Evolutionary conservation across 352 stramenopile genomes (phyloP), one percentile per base, ranked within the genome.

Genomic region (Phytophthora sp.): DNA sequence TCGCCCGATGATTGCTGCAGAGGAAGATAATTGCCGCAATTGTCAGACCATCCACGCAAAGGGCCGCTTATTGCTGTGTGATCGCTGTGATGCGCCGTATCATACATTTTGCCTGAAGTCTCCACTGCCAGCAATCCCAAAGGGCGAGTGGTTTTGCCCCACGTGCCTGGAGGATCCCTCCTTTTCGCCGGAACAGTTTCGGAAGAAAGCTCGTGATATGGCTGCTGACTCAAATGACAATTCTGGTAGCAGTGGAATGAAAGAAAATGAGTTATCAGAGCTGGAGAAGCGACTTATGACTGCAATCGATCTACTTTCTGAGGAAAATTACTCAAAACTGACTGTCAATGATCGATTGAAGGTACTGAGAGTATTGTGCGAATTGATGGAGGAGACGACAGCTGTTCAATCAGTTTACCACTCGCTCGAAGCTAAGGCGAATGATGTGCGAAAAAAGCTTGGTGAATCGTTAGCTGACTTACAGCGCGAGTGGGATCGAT

Each of bases 71-170:
- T 58, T 95, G 24, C 37, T 94, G 15, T 95, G 87, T 26, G 85
- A 95, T 69, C 77, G 87, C 13, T 95, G 87, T 35, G 87, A 95
- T 73, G 85, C 86, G 12, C 76, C 87, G 17, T 95, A 91, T 55
- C 87, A 95, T 53, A 90, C 85, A 4, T 92, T 94, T 52, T 95
- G 87, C 38, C 65, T 94, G 7, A 35, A 74, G n/a, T 70, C 69
- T n/a, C 77, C 87, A 18, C 60, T 94, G 5, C 24, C 72, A 21
- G 69, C 69, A 4, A 73, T 94, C 31, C 84, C 87, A 11, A 79
- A 64, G 5, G 70, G 63, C 17, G 87, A 95, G 39, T 95, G 87
- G 87, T 94, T 89, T 41, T 94, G 87, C 21, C 83, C 85, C 7
- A 66, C 68, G 11, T 95, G 87, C 31, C 37, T 84, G 31, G 58